Evolutionary conservation across 352 stramenopile genomes (phyloP), one percentile per base, ranked within the genome.

Genomic region (Phytophthora rubi): DNA sequence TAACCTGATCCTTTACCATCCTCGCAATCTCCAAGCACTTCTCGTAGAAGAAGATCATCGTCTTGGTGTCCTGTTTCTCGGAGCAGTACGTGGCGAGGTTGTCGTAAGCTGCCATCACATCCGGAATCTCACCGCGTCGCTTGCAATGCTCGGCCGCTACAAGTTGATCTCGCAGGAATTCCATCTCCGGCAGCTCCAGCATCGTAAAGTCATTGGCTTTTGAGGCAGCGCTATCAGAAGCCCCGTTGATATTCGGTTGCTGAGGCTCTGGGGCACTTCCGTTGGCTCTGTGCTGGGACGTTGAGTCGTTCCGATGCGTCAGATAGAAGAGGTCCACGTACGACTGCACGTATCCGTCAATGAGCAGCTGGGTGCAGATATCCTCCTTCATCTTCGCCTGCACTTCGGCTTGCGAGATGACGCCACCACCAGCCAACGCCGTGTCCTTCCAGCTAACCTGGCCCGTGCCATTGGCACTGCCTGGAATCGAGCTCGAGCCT

Each of bases 281-380:
- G 15, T 18, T 59, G 3, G 42, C 42, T 52, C 30, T 66, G 3
- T 59, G 48, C 16, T 67, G 55, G 1, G 52, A 51, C 0, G 59
- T 30, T 4, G 77, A 62, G 37, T 86, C 84, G 18, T 91, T 80
- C 45, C 91, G 87, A 68, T 98, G 92, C 15, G 88, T 96, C 18
- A 98, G 86, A 79, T 98, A 98, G 66, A 98, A 98, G 47, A 98
- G 86, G 74, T 98, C 94, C n/a, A 98, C 92, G 65, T 89, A 98
- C 7, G 88, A 96, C 72, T 98, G 93, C 42, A 98, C 93, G 71
- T 97, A 97, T 33, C 94, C 94, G 23, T 81, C 77, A 66, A 91
- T 83, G 12, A 98, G 82, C 59, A 98, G 86, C 51, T 96, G 83
- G 52, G 93, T 89, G 62, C 91, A 98, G 6, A 93, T 76, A 15